phyloP scores from a whole-genome alignment of 371 early-diverging fungal species.

The Circinella minor region DNA sequence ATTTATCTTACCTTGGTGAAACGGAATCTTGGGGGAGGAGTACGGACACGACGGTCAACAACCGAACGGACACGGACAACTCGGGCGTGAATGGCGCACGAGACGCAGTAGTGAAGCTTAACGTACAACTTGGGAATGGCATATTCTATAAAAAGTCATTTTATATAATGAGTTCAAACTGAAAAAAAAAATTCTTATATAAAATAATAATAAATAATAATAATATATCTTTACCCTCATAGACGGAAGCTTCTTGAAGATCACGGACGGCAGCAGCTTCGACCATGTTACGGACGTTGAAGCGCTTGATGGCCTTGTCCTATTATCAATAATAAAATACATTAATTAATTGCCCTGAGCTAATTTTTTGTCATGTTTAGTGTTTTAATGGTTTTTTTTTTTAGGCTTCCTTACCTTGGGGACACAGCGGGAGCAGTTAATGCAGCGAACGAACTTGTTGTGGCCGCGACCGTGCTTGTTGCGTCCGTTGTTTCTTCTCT shows the following conservation, averaged over 20 bases:
- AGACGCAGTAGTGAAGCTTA: constrained; percentile 97
- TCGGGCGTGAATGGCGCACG: constrained; percentile 97
- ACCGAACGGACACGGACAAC: constrained; percentile 95
- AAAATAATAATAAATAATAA: not conserved
- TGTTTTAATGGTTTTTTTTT: too few relatives aligned
- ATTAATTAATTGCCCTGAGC: not conserved
- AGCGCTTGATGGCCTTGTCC: constrained; percentile 99
- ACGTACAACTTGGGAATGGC: constrained; percentile 97
- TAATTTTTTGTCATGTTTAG: too few relatives aligned
- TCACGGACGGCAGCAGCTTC: constrained; percentile 97
- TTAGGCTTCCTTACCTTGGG: constrained; percentile 70
- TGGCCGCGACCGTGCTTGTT: constrained; percentile 98
- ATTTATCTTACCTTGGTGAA: constrained; percentile 59
- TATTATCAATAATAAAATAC: not conserved
- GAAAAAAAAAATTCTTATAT: too few relatives aligned
- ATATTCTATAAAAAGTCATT: constrained; percentile 60
- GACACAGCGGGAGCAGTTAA: constrained; percentile 96
- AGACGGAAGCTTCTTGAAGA: constrained; percentile 94
- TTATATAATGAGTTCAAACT: not conserved
- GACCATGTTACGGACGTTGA: constrained; percentile 96
- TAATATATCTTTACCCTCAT: constrained; percentile 58
- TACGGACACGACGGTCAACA: constrained; percentile 88
- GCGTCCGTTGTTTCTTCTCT: constrained; percentile 98
- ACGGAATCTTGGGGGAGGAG: constrained; percentile 87
- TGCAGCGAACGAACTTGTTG: constrained; percentile 94